Conservation (phyloP, 495 filamentous ascomycete genomes). For the Annulohypoxylon stygium region DNA sequence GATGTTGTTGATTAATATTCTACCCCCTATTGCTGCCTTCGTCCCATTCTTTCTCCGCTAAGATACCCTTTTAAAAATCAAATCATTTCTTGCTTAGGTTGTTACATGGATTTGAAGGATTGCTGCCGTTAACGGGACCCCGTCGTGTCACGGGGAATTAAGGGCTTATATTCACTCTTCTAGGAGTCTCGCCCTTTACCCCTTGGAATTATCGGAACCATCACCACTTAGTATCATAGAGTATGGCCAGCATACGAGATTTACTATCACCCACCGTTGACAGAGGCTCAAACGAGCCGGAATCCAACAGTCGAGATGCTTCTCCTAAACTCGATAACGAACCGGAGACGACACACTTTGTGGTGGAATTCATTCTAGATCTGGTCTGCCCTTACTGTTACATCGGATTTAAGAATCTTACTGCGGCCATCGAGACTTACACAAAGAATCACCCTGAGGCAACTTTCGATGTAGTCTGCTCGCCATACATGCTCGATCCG, state of each 20-base stretch:
- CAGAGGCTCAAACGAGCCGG: neutral
- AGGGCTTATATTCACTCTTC: slow-evolving; percentile 33
- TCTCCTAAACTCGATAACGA: neutral
- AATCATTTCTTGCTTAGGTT: neutral
- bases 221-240: neutral
- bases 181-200: slow-evolving; percentile 29
- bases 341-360: slow-evolving; percentile 57
- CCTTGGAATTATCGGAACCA: neutral
- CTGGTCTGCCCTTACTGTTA: slow-evolving; percentile 91
- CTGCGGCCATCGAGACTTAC: slow-evolving; percentile 74
- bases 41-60: neutral
- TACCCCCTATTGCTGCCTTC: slow-evolving; percentile 14
- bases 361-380: slow-evolving; percentile 81
- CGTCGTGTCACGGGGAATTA: neutral
- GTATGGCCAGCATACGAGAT: slow-evolving; percentile 41
- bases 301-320: neutral
- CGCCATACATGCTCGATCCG: slow-evolving; percentile 83
- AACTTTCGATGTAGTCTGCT: slow-evolving; percentile 76
- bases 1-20: slow-evolving; percentile 6
- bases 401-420: slow-evolving; percentile 79
- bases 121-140: neutral
- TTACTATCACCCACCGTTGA: slow-evolving; percentile 17
- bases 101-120: neutral
- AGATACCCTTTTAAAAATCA: neutral
- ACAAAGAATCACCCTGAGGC: slow-evolving; percentile 66